Base-by-base conservation (phyloP, 2,329 filamentous ascomycete species). In the Didymella sp. region DNA sequence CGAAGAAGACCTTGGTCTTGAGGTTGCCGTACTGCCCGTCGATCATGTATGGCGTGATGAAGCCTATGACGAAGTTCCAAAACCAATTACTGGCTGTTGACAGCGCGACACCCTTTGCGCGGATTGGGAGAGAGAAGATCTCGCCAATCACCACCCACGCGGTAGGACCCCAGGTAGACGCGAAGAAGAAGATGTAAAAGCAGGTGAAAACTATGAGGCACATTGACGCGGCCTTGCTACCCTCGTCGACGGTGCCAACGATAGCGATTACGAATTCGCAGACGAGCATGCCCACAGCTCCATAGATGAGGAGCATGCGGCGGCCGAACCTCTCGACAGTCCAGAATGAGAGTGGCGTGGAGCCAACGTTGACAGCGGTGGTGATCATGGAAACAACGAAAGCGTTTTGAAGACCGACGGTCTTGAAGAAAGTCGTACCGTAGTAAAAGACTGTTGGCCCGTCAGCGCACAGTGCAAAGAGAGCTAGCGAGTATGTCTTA, bases 121-220 rank as follows among this genome's bases (percentile, higher is more conserved):
- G 90, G 78, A 96, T 94, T 60, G 90, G 91, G 51, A 96, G 86
- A 56, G 92, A 91, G 86, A 90, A 96, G 78, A 95, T 89, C 81
- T 38, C 35, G 13, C 35, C 92, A 70, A 95, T 93, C 67, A 96
- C 85, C 54, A 83, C 81, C 85, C 84, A 87, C 24, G 83, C 84
- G 53, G 82, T 89, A 6, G 91, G 91, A 50, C 92, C 92, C 92
- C 91, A 96, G 62, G 92, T 96, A 56, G 85, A 87, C 58, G 92
- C 92, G 76, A 96, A 96, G 84, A 89, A 94, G 84, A 91, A 92
- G 82, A 96, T 93, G 84, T 92, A 95, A 81, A 96, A 88, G 80
- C 88, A 89, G 73, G 95, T 95, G 81, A 96, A 95, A 59, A 90
- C 86, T 64, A 96, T 92, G 83, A 93, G 76, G 64, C 65, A 72